These are phyloP conservation scores for Ophiobolus disseminans DNA, from an alignment of 2,329 filamentous ascomycete genomes.

Conservation along the genomic window DNA sequence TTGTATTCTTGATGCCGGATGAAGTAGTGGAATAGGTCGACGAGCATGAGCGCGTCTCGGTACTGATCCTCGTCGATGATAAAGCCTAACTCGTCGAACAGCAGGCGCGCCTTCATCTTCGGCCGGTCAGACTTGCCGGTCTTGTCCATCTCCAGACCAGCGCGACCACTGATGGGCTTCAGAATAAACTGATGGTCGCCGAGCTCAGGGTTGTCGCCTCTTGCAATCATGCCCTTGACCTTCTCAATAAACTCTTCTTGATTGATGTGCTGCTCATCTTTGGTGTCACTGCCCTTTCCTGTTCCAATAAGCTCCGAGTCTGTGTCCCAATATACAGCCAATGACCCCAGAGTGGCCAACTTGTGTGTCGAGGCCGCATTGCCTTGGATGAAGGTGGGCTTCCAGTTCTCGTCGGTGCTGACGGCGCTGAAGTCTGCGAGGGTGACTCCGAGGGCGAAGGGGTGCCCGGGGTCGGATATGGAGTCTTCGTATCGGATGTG, in stretches of 20 bases:
- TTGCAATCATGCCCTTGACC: constrained; percentile 81
- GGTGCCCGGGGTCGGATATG: constrained; percentile 91
- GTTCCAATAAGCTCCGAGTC: constrained; percentile 84
- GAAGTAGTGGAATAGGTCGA: constrained; percentile 98
- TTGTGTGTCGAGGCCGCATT: constrained; percentile 87
- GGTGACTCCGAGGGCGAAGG: constrained; percentile 90
- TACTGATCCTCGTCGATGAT: constrained; percentile 99
- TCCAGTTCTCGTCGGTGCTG: constrained; percentile 94
- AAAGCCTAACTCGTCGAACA: constrained; percentile 97
- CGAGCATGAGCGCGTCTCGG: constrained; percentile 95
- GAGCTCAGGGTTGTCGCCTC: constrained; percentile 64
- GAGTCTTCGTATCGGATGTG: constrained; percentile 98
- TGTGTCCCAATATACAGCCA: constrained; percentile 98
- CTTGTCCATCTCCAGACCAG: constrained; percentile 94
- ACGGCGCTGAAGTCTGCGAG: constrained; percentile 96
- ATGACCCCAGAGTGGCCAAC: constrained; percentile 83
- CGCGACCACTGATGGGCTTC: constrained; percentile 92
- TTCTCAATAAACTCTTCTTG: constrained; percentile 79
- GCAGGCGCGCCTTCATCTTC: constrained; percentile 85
- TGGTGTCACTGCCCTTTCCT: constrained; percentile 73
- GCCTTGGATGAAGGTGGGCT: constrained; percentile 93
- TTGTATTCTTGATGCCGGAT: constrained; percentile 98
- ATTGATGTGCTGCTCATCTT: constrained; percentile 65
- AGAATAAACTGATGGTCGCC: constrained; percentile 87
- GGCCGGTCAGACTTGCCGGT: constrained; percentile 79